A percentile compares a stretch with the other conserved stretches of the same genome.
Conservation (phyloP, 495 filamentous ascomycete genomes). For the Penicillium ochrochloron region DNA sequence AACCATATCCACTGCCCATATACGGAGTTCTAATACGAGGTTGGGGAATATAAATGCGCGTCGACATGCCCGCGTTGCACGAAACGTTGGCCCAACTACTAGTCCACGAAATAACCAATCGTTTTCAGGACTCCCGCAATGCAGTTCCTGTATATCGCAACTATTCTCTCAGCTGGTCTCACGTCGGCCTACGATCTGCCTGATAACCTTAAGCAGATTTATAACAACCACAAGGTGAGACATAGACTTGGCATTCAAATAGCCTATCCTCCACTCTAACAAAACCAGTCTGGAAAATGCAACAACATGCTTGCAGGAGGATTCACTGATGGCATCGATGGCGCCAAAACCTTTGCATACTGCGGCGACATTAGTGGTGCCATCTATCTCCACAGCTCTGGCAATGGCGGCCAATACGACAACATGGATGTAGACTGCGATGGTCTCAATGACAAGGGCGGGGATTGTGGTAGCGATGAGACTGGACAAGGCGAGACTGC, state of each 20-base stretch:
- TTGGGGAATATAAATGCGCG: no score
- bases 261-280: not conserved
- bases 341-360: constrained; percentile 24
- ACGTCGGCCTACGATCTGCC: constrained; percentile 34
- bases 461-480: constrained; percentile 54
- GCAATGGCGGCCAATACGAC: constrained; percentile 29
- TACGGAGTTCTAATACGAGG: no score
- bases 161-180: not conserved
- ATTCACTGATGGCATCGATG: constrained; percentile 29
- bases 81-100: not conserved
- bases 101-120: not conserved
- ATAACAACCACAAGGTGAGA: constrained; percentile 33
- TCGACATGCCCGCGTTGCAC: no score
- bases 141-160: not conserved
- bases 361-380: constrained; percentile 35
- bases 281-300: constrained; percentile 28
- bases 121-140: not conserved
- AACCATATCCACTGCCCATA: no score
- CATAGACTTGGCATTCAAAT: no score
- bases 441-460: constrained; percentile 53
- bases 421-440: constrained; percentile 74
- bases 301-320: constrained; percentile 30
- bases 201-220: constrained; percentile 35
- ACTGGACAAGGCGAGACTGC: constrained; percentile 59
- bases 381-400: constrained; percentile 37